Base-by-base conservation (phyloP, 202 grass and related monocot genomes). In the Brachypodium distachyon region DNA sequence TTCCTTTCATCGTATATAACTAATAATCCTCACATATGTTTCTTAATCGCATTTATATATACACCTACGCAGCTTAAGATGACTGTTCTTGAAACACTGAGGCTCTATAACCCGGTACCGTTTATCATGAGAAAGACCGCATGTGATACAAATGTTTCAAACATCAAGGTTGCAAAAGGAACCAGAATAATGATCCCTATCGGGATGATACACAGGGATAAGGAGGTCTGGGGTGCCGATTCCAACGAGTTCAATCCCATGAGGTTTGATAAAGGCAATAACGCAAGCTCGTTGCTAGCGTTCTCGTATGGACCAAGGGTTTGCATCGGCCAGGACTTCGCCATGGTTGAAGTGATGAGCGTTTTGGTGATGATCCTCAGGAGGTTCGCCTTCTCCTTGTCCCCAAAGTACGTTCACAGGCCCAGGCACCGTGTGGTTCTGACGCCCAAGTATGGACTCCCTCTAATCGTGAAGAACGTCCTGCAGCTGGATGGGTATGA, bases 341-440 rank as follows among this genome's bases (percentile, higher is more conserved):
- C 62, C 48, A 26, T 87, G 62, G 2, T 82, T 9, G 62, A 87
- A 38, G 78, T 72, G 1, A 73, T 82, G 63, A 38, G 38, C 0
- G 64, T 72, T 12, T 70, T 87, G 38, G 84, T 61, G 5, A 77
- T 77, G 36, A 64, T 82, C 38, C 63, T 87, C 34, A 74, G 57
- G 14, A 87, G 72, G 33, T 87, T 87, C 77, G 55, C 78, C 3
- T 82, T 87, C 41, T 63, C 64, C 2, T 72, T 87, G 9, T 87
- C 84, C 14, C 72, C 84, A 0, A 65, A 27, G 21, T 82, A 87
- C 2, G 23, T 82, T 11, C 84, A 87, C 48, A 56, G 69, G 57
- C 84, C 84, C 0, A 72, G 57, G 7, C 64, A 72, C 38, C 47
- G 55, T 3, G 12, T 87, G n/a, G 71, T 72, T 0, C 43, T 87